Conservation (phyloP, 306 rosid genomes). For the Corylus heterophylla region DNA sequence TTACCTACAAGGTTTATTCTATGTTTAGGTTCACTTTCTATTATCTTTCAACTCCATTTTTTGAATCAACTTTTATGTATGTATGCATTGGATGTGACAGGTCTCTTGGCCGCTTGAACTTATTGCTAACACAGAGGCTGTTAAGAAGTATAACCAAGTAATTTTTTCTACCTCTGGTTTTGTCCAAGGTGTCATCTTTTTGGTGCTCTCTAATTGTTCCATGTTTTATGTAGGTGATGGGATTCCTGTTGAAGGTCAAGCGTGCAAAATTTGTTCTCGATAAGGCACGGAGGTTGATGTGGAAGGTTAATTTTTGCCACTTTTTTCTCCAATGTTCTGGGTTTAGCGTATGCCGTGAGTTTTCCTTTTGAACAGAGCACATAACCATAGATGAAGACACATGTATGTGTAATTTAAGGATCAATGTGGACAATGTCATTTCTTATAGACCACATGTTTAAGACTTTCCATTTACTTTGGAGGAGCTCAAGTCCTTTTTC, state of each 20-base stretch:
- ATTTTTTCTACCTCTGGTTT: slow-evolving; percentile 22
- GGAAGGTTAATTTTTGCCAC: slow-evolving; percentile 61
- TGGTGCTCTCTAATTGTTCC: slow-evolving; percentile 19
- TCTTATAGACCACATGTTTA: slow-evolving; percentile 9
- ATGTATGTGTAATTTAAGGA: slow-evolving; percentile 20
- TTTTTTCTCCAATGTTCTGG: slow-evolving; percentile 20
- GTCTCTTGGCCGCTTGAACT: slow-evolving; percentile 99
- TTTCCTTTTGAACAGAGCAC: neutral
- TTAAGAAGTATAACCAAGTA: slow-evolving; percentile 96
- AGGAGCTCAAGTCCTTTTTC: too few relatives aligned
- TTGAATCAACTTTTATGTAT: neutral
- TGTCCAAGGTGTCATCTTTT: slow-evolving; percentile 11
- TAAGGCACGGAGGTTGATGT: slow-evolving; percentile 98
- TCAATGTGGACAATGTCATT: slow-evolving; percentile 11
- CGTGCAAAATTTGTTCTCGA: slow-evolving; percentile 91
- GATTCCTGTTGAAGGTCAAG: slow-evolving; percentile 90
- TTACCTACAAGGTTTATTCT: slow-evolving; percentile 75
- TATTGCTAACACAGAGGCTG: slow-evolving; percentile 84
- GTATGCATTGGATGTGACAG: slow-evolving; percentile 45
- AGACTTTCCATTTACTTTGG: neutral
- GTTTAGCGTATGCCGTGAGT: slow-evolving; percentile 16
- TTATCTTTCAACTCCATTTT: slow-evolving; percentile 7
- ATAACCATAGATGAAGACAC: neutral
- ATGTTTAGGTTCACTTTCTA: slow-evolving; percentile 23
- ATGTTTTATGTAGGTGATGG: slow-evolving; percentile 66